Conservation (phyloP, 768 basidiomycete species). For the Mycena floridula region DNA sequence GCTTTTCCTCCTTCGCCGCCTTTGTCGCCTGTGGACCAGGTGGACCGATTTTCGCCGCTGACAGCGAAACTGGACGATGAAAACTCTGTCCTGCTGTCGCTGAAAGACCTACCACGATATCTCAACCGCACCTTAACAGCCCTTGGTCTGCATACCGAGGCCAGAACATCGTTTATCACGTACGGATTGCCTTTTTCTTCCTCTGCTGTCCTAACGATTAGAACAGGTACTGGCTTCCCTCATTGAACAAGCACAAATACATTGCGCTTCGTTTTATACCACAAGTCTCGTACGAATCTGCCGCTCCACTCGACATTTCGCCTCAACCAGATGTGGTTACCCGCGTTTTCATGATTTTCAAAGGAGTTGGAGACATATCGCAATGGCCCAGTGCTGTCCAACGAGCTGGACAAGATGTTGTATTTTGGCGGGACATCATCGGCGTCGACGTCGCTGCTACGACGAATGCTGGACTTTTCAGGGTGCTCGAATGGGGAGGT, state of each 20-base stretch:
- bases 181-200: slow-evolving; percentile 2
- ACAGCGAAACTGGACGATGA: background rate
- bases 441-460: slow-evolving; percentile 23
- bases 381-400: slow-evolving; percentile 20
- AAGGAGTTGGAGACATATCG: slow-evolving; percentile 22
- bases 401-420: slow-evolving; percentile 15
- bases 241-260: slow-evolving; percentile 29
- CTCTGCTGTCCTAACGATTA: background rate
- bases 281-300: slow-evolving; percentile 33
- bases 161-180: slow-evolving; percentile 30
- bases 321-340: slow-evolving; percentile 38
- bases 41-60: background rate
- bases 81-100: slow-evolving; percentile 10
- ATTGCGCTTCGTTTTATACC: slow-evolving; percentile 40
- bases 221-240: slow-evolving; percentile 37
- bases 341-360: slow-evolving; percentile 44
- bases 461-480: slow-evolving; percentile 22
- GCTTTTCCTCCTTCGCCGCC: no score
- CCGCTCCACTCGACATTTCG: slow-evolving; percentile 29
- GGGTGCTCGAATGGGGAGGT: slow-evolving; percentile 43
- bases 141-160: slow-evolving; percentile 24
- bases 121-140: slow-evolving; percentile 16
- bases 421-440: slow-evolving; percentile 26
- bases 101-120: slow-evolving; percentile 14
- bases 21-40: no score